Base-by-base conservation (phyloP, 108 stramenopile genomes). In the Cyclotella choctawhatcheeana region DNA sequence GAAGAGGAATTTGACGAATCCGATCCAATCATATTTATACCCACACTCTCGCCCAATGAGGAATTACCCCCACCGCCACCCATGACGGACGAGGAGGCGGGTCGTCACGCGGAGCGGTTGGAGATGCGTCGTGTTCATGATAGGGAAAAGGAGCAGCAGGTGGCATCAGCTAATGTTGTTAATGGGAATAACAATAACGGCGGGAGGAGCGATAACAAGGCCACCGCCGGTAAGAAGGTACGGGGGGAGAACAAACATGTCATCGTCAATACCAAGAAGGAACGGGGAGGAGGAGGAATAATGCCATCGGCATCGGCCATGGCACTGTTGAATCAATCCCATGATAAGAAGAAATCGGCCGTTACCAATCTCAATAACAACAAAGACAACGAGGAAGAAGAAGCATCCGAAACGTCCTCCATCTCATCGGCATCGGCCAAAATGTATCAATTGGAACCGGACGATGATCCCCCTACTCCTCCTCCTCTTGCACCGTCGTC, bases 21-120 rank as follows among this genome's bases (percentile, higher is more conserved):
- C 30, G 79, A 79, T 64, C 79, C 79, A 25, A 35, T 79, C 32
- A 79, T 79, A 6, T 45, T 27, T 50, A 68, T 79, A 2, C 79
- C 71, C 20, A 34, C 24, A 0, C 6, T 73, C 13, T 40, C 35
- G 25, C 48, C 35, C 22, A 12, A 47, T 24, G 30, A 35, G 26
- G 34, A 44, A 24, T 68, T 56, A 21, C 79, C 79, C 21, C 71
- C 66, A 12, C 79, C 79, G 1, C 71, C 79, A 16, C 71, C 63
- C 0, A 44, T 71, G 6, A 54, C 79, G n/a, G 50, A 35, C 16
- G 67, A 68, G 37, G 79, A 79, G 43, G 27, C 24, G 53, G 61
- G 53, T 25, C 31, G 53, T 2, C 71, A 79, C 47, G 52, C 33
- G 17, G 32, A 68, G 43, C 52, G 78, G 5, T 32, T 67, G 51